Percentiles rank a stretch among this genome's conserved stretches.
Evolutionary conservation across 129 eudicot genomes (phyloP).

Genomic region (Artemisia argyi): DNA sequence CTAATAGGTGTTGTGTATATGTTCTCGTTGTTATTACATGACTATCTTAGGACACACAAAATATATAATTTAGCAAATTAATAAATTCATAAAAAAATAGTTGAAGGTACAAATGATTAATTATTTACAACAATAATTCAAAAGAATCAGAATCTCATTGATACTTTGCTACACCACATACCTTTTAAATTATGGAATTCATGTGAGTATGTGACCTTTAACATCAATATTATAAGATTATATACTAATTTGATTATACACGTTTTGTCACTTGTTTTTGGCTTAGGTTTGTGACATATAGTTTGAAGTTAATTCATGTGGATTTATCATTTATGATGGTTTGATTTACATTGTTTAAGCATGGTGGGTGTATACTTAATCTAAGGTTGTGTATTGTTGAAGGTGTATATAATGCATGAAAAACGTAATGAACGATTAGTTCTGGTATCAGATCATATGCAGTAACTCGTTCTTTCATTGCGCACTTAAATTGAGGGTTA

Average conservation of each 20-base stretch:
- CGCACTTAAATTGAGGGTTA: too few relatives aligned
- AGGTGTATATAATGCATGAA: too few relatives aligned
- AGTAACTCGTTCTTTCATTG: too few relatives aligned
- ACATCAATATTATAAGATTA: not conserved
- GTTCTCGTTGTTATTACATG: not conserved
- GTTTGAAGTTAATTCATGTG: too few relatives aligned
- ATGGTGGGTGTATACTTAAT: too few relatives aligned
- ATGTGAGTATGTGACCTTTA: constrained; percentile 18
- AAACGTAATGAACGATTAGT: too few relatives aligned
- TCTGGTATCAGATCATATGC: too few relatives aligned
- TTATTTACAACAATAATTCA: not conserved
- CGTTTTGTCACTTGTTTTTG: constrained; percentile 5
- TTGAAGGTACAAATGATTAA: not conserved
- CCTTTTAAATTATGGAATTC: constrained; percentile 23
- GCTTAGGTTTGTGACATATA: too few relatives aligned
- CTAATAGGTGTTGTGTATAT: too few relatives aligned
- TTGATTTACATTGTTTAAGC: too few relatives aligned
- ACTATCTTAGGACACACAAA: not conserved
- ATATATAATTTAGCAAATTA: not conserved
- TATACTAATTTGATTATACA: not conserved
- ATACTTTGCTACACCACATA: constrained; percentile 24
- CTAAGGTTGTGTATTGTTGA: too few relatives aligned
- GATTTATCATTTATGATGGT: too few relatives aligned
- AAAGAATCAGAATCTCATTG: constrained; percentile 32
- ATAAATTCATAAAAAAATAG: not conserved